Conservation (phyloP, 768 basidiomycete genomes). For the Auricularia sp. region DNA sequence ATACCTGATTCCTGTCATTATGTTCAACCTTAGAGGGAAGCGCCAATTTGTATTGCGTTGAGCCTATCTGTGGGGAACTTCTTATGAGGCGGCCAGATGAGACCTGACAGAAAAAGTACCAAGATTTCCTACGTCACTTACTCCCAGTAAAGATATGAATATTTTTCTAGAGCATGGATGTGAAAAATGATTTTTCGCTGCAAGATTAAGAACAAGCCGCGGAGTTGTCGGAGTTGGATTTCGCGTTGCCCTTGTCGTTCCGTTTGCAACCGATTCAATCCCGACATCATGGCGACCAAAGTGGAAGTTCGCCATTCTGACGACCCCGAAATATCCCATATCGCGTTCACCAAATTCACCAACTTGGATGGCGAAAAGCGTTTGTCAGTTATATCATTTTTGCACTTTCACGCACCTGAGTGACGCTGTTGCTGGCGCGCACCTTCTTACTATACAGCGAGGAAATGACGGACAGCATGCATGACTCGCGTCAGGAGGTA, state of each 20-base stretch:
- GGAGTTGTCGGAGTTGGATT: not conserved
- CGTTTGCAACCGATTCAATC: not conserved
- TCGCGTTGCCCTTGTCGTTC: not conserved
- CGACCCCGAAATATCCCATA: not conserved
- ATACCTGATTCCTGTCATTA: no score
- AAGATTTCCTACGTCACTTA: no score
- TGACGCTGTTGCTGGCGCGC: not conserved
- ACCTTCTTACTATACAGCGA: not conserved
- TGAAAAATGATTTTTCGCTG: no score
- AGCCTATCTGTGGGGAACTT: no score
- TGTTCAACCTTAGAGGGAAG: no score
- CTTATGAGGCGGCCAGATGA: no score
- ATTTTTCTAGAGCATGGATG: no score
- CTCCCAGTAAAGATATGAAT: no score
- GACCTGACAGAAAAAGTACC: no score
- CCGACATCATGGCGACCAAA: not conserved
- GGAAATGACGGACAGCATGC: not conserved
- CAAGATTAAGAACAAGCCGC: no score
- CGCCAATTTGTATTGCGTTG: no score
- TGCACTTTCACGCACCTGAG: not conserved
- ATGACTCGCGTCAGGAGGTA: not conserved
- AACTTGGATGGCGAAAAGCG: not conserved
- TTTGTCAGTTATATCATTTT: not conserved
- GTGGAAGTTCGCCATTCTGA: not conserved
- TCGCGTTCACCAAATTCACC: not conserved